These are phyloP conservation scores for Tieghemostelium lacteum DNA, from an alignment of 78 protist genomes.

Conservation along the genomic window DNA sequence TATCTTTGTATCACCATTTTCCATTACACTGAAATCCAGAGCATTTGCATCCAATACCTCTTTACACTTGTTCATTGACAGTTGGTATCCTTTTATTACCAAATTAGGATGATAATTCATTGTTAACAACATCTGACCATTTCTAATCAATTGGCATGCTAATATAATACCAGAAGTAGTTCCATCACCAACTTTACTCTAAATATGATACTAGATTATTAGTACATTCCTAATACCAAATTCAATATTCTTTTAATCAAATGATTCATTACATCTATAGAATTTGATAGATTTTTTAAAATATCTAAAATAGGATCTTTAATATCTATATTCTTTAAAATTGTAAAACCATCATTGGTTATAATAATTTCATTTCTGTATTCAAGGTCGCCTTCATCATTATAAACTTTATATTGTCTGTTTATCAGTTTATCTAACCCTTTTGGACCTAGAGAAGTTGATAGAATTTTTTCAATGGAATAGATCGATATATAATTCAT, in stretches of 20 bases:
- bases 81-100: conserved; percentile 7
- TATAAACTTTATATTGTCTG: not conserved
- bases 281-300: conserved; percentile 27
- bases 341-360: conserved; percentile 75
- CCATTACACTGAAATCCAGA: not conserved
- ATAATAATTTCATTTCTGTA: not conserved
- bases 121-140: conserved; percentile 4
- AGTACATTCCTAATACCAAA: not conserved
- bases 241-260: too few species aligned
- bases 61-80: conserved; percentile 6
- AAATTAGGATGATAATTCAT: conserved; percentile 46
- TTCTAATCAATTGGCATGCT: conserved; percentile 29
- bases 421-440: conserved; percentile 72
- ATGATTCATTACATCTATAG: conserved; percentile 28
- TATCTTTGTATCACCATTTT: not conserved
- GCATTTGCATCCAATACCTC: not conserved
- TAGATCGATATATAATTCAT: conserved; percentile 30
- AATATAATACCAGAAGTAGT: conserved; percentile 58
- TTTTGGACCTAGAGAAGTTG: conserved; percentile 69
- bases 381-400: not conserved
- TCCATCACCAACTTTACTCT: conserved; percentile 64
- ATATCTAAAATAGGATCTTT: conserved; percentile 33
- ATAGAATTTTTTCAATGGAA: conserved; percentile 40
- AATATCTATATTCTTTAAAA: conserved; percentile 6
- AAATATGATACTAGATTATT: not conserved